A percentile compares a stretch with the other conserved stretches of the same genome.
Conservation (phyloP, 352 stramenopile species). For the Globisporangium polare region DNA sequence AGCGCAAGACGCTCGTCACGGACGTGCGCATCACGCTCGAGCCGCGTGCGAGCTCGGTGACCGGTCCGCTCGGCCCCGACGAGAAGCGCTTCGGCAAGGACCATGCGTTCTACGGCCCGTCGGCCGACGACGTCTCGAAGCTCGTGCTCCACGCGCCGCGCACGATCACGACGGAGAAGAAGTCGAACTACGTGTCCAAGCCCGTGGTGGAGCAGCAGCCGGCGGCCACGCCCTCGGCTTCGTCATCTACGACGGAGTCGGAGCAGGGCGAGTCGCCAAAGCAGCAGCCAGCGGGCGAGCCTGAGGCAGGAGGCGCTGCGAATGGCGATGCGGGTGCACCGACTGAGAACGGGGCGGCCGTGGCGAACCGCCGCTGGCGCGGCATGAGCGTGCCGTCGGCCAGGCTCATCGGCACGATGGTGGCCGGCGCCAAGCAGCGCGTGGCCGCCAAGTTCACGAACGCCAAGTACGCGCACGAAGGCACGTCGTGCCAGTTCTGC, state of each 20-base stretch:
- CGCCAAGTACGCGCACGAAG: conserved; percentile 66
- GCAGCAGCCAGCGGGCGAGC: conserved; percentile 11
- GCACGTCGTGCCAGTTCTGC: conserved; percentile 78
- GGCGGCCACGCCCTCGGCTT: background rate
- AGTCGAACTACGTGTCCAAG: conserved; percentile 74
- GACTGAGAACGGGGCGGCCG: conserved; percentile 2
- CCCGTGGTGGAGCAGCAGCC: conserved; percentile 21
- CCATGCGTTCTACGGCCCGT: conserved; percentile 68
- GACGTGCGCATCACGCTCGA: conserved; percentile 81
- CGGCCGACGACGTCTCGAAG: conserved; percentile 56
- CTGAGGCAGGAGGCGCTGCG: conserved; percentile 1
- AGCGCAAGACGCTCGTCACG: conserved; percentile 70
- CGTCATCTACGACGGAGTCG: background rate
- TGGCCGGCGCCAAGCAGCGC: conserved; percentile 59
- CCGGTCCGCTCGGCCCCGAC: conserved; percentile 42
- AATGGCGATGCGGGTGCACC: conserved; percentile 12
- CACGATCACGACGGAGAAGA: conserved; percentile 45
- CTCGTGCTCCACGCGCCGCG: conserved; percentile 65
- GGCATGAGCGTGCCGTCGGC: conserved; percentile 36
- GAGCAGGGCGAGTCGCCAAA: conserved; percentile 11
- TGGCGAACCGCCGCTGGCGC: conserved; percentile 44
- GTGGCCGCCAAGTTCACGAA: conserved; percentile 65
- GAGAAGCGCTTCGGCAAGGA: conserved; percentile 66
- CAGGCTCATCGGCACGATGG: conserved; percentile 76
- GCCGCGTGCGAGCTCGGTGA: conserved; percentile 56